A percentile compares a stretch with the other conserved stretches of the same genome.
phyloP scores from a whole-genome alignment of 805 yeast genomes.

The Babjeviella inositovora region DNA sequence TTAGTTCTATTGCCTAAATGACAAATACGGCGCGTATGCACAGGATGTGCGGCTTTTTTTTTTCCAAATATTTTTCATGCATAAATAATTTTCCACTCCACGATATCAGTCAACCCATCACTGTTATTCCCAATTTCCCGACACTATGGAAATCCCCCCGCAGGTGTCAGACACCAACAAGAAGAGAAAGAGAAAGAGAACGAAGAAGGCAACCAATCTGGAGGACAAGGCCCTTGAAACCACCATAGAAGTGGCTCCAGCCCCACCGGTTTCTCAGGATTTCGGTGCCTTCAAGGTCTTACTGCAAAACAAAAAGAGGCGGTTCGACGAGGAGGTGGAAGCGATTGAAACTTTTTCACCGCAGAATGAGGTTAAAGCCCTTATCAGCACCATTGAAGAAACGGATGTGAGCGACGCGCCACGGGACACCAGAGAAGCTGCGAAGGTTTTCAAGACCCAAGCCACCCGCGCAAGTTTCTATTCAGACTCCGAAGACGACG shows the following conservation, averaged over 20 bases:
- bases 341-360: neutral
- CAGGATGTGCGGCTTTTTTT: too few species aligned
- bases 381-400: too few species aligned
- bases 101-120: too few species aligned
- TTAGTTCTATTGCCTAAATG: too few species aligned
- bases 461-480: slow-evolving; percentile 15
- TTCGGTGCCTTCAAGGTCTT: too few species aligned
- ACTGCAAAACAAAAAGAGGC: slow-evolving; percentile 10
- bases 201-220: neutral
- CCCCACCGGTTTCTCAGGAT: too few species aligned
- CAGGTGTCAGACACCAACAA: neutral
- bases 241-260: too few species aligned
- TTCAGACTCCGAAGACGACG: slow-evolving; percentile 17
- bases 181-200: slow-evolving; percentile 1
- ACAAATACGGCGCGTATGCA: too few species aligned
- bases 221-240: neutral
- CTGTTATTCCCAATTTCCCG: too few species aligned
- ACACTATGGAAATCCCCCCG: too few species aligned
- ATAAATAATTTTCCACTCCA: too few species aligned
- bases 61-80: too few species aligned
- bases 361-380: neutral
- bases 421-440: slow-evolving; percentile 1
- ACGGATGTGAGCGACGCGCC: neutral
- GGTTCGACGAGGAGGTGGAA: slow-evolving; percentile 5
- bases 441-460: slow-evolving; percentile 2